Conservation (phyloP, 768 basidiomycete genomes). For the Mrakia gelida region DNA sequence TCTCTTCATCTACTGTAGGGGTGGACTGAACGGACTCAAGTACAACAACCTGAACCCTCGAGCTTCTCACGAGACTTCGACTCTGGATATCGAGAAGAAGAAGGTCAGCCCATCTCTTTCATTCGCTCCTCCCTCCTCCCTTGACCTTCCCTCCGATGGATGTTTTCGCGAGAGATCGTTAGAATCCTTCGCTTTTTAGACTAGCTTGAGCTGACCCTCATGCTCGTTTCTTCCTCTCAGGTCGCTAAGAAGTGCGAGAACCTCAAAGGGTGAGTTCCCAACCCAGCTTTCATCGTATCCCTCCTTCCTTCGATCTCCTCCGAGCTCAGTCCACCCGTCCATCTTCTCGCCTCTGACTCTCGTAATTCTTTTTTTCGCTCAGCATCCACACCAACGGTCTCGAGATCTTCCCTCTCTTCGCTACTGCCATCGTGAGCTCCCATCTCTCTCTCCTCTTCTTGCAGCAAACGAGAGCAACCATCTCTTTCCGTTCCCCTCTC, state of each 20-base stretch:
- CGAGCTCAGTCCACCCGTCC: too few relatives aligned
- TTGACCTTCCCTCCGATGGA: not conserved
- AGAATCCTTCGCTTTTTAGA: not conserved
- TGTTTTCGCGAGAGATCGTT: not conserved
- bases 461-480: too few relatives aligned
- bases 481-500: too few relatives aligned
- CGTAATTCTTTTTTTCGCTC: too few relatives aligned
- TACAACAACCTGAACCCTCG: constrained; percentile 25
- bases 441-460: too few relatives aligned
- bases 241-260: constrained; percentile 11
- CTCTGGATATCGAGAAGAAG: not conserved
- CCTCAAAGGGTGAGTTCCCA: not conserved
- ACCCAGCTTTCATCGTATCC: not conserved
- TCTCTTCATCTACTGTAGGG: not conserved
- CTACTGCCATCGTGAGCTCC: constrained; percentile 2
- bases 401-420: constrained; percentile 31
- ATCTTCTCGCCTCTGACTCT: not conserved
- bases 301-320: not conserved
- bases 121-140: not conserved
- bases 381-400: constrained; percentile 29
- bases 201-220: not conserved
- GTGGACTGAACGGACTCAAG: not conserved
- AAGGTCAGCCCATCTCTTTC: not conserved
- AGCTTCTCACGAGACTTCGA: not conserved
- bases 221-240: not conserved